phyloP scores from a whole-genome alignment of 192 early-diverging fungal species.

The Coemansia sp. region DNA sequence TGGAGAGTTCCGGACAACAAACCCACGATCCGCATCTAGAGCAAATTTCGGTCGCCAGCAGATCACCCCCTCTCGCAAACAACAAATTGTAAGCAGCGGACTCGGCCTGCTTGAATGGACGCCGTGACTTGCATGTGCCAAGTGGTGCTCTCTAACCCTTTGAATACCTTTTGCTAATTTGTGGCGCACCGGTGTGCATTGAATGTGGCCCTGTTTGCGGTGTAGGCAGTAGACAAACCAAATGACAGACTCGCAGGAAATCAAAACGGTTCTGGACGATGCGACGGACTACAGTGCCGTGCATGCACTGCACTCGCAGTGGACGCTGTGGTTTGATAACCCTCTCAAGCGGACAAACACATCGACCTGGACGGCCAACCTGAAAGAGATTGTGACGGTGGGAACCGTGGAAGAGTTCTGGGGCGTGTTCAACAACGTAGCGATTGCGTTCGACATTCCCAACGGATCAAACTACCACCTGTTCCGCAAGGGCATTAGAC shows the following conservation, averaged over 20 bases:
- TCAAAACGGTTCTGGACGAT: constrained; percentile 58
- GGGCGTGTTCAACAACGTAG: constrained; percentile 89
- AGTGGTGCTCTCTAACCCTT: too few species aligned
- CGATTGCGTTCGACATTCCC: constrained; percentile 66
- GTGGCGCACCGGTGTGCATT: too few species aligned
- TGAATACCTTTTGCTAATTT: too few species aligned
- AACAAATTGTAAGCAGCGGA: too few species aligned
- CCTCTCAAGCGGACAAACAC: constrained; percentile 72
- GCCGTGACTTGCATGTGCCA: too few species aligned
- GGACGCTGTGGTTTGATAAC: constrained; percentile 96
- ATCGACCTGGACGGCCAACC: constrained; percentile 74
- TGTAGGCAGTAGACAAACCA: background rate
- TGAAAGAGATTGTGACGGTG: constrained; percentile 89
- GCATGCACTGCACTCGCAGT: constrained; percentile 81
- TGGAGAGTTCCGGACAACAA: too few species aligned
- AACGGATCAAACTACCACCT: constrained; percentile 87
- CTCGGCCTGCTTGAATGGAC: too few species aligned
- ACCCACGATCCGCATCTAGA: too few species aligned
- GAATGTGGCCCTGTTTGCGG: background rate
- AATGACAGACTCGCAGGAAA: constrained; percentile 33
- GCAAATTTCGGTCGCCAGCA: too few species aligned
- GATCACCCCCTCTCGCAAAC: too few species aligned
- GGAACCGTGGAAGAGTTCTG: constrained; percentile 96
- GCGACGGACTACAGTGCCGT: constrained; percentile 73
- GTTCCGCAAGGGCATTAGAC: constrained; percentile 87